A percentile compares a stretch with the other conserved stretches of the same genome.
These are phyloP conservation scores for Microcera coccophila DNA, from an alignment of 2,329 filamentous ascomycete species.

Conservation along the genomic window DNA sequence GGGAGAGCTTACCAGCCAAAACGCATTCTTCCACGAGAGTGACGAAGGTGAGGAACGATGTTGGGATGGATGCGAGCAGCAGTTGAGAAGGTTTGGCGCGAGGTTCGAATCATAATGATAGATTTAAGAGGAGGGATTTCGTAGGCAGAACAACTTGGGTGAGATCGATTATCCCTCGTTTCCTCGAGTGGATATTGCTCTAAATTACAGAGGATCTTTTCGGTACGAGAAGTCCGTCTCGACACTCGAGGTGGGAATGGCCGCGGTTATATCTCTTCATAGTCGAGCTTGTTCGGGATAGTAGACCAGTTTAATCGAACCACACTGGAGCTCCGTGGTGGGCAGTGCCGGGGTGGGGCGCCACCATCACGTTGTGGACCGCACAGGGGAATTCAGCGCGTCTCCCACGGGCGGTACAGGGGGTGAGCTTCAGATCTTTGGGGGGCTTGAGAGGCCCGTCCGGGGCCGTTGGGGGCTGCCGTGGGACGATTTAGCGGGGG, in stretches of 20 bases:
- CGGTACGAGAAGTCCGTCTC: not conserved
- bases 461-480: slow-evolving; percentile 7
- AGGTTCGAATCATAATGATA: slow-evolving; percentile 23
- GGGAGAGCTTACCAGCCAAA: slow-evolving; percentile 19
- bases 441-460: not conserved
- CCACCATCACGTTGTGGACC: too few species aligned
- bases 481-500: slow-evolving; percentile 19
- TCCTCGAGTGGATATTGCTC: not conserved
- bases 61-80: slow-evolving; percentile 27
- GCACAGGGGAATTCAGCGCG: not conserved
- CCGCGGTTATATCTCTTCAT: slow-evolving; percentile 11
- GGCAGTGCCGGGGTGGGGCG: not conserved
- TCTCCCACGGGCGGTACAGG: too few species aligned
- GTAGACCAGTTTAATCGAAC: slow-evolving; percentile 13
- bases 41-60: slow-evolving; percentile 26
- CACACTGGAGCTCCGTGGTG: slow-evolving; percentile 1
- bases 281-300: slow-evolving; percentile 1
- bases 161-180: not conserved
- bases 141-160: slow-evolving; percentile 1
- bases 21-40: slow-evolving; percentile 22
- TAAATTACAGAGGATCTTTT: slow-evolving; percentile 1
- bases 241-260: not conserved
- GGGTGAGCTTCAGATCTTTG: too few species aligned
- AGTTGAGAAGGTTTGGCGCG: slow-evolving; percentile 27
- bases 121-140: slow-evolving; percentile 7